phyloP scores from a whole-genome alignment of 371 early-diverging fungal genomes.

The Nematocida parisii region DNA sequence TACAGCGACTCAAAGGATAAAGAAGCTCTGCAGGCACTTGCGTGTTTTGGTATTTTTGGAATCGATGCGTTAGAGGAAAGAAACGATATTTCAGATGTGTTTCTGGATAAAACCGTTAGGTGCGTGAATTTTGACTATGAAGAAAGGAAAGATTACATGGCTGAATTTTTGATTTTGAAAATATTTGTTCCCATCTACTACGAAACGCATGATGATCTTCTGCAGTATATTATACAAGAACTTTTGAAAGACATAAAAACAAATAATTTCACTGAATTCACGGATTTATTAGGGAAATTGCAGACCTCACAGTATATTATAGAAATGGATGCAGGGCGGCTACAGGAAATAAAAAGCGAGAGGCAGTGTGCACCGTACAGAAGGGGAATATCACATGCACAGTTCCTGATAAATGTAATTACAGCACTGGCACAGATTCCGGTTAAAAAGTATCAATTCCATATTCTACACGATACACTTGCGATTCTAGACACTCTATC shows the following conservation, averaged over 20 bases:
- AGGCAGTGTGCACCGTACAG: not conserved
- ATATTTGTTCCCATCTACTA: conserved; percentile 46
- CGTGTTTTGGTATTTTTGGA: conserved; percentile 21
- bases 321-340: conserved; percentile 1
- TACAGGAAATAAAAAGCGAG: conserved; percentile 10
- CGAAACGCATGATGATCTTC: conserved; percentile 38
- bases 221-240: conserved; percentile 55
- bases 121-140: conserved; percentile 19
- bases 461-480: not conserved
- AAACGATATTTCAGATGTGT: not conserved
- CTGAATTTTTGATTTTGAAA: conserved; percentile 21
- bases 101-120: not conserved
- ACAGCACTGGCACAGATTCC: not conserved
- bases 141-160: not conserved
- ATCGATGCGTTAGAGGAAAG: conserved; percentile 48
- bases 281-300: conserved; percentile 12
- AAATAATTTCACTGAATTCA: not conserved
- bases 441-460: not conserved
- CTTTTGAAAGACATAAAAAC: conserved; percentile 16
- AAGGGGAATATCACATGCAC: conserved; percentile 24
- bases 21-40: conserved; percentile 2
- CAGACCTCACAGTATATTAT: conserved; percentile 28
- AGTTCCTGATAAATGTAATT: conserved; percentile 13
- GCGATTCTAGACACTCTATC: conserved; percentile 13
- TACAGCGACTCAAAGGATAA: conserved; percentile 31